A percentile compares a stretch with the other conserved stretches of the same genome.
Conservation (phyloP, 164 flowering plant genomes). For the Pachysandra terminalis region DNA sequence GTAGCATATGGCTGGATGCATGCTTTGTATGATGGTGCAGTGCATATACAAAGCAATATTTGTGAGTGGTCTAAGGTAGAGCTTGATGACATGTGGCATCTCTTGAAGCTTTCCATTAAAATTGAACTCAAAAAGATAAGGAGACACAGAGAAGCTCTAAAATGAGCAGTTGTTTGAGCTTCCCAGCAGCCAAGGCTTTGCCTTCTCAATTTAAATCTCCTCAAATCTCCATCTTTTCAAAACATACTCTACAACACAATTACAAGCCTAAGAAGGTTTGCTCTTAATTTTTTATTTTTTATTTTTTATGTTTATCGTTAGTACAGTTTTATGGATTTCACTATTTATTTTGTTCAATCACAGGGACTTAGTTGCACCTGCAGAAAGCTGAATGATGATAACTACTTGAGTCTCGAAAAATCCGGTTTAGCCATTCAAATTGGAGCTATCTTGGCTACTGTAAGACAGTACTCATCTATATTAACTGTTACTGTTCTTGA, state of each 20-base stretch:
- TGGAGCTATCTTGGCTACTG: conserved; percentile 53
- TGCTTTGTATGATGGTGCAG: neutral
- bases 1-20: no score
- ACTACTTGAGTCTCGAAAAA: conserved; percentile 15
- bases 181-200: conserved; percentile 36
- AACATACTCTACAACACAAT: conserved; percentile 16
- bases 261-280: conserved; percentile 26
- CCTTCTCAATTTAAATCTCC: conserved; percentile 25
- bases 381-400: conserved; percentile 16
- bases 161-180: conserved; percentile 44
- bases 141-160: conserved; percentile 19
- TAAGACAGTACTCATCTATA: conserved; percentile 23
- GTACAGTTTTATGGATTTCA: neutral
- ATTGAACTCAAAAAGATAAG: conserved; percentile 20
- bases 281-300: neutral
- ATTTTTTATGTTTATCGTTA: neutral
- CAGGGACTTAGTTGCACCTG: conserved; percentile 16
- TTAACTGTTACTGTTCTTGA: neutral
- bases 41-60: neutral
- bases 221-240: conserved; percentile 23
- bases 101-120: conserved; percentile 15
- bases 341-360: conserved; percentile 1
- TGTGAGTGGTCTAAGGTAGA: conserved; percentile 1
- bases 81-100: conserved; percentile 6
- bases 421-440: conserved; percentile 42